Evolutionary conservation across 352 stramenopile species (phyloP).

Genomic region (Elongisporangium prolatum): DNA sequence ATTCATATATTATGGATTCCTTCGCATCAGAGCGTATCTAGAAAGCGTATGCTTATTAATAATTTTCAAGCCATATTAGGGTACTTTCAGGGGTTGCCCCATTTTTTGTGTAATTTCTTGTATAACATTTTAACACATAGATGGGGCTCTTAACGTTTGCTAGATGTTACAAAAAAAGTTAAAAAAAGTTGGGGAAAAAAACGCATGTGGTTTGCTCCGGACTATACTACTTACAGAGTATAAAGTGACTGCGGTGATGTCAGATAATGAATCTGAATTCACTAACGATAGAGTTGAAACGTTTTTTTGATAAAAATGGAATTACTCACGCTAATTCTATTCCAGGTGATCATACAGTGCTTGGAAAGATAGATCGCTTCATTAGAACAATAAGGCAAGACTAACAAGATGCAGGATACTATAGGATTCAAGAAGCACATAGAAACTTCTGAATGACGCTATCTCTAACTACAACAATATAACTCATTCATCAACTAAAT

Average conservation of each 20-base stretch:
- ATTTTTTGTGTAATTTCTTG: too few relatives aligned
- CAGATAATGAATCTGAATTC: conserved; percentile 32
- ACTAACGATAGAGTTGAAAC: conserved; percentile 20
- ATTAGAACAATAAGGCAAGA: conserved; percentile 41
- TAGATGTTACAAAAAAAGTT: too few relatives aligned
- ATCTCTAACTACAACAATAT: conserved; percentile 36
- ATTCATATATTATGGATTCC: too few relatives aligned
- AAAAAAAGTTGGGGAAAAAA: too few relatives aligned
- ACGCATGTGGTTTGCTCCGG: too few relatives aligned
- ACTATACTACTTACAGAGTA: too few relatives aligned
- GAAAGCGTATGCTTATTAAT: too few relatives aligned
- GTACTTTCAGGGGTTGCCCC: too few relatives aligned
- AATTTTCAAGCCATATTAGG: too few relatives aligned
- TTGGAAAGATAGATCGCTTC: conserved; percentile 43
- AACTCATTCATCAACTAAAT: conserved; percentile 16
- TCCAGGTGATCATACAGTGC: conserved; percentile 22
- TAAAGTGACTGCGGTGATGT: conserved; percentile 21
- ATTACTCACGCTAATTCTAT: conserved; percentile 30
- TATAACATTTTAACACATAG: too few relatives aligned
- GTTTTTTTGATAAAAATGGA: not conserved
- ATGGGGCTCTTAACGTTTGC: too few relatives aligned
- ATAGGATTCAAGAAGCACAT: conserved; percentile 3
- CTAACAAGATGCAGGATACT: conserved; percentile 20
- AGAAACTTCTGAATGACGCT: conserved; percentile 17
- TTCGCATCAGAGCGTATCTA: too few relatives aligned